phyloP scores from a whole-genome alignment of 73 alveolate genomes.

The Paramecium pentaurelia region DNA sequence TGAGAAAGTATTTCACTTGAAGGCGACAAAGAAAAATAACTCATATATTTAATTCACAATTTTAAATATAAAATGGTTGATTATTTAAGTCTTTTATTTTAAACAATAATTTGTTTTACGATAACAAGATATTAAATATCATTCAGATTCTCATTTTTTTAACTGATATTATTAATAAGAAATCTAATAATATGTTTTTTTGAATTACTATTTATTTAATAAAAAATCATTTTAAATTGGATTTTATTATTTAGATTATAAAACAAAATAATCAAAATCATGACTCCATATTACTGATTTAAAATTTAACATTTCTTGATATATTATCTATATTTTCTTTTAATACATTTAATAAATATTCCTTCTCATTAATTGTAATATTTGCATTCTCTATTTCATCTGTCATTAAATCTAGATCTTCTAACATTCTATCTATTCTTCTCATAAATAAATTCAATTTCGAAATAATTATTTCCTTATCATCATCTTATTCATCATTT shows the following conservation, averaged over 20 bases:
- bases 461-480: constrained; percentile 27
- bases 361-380: constrained; percentile 33
- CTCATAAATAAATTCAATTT: constrained; percentile 29
- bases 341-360: constrained; percentile 13
- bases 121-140: neutral
- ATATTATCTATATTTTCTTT: constrained; percentile 56
- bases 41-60: neutral
- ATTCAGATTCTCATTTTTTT: neutral
- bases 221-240: too few species aligned
- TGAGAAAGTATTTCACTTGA: neutral
- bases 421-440: constrained; percentile 40
- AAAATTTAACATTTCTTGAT: constrained; percentile 53
- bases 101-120: neutral
- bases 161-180: neutral
- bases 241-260: neutral
- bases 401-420: neutral
- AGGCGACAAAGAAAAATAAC: neutral
- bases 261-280: constrained; percentile 15
- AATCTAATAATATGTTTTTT: too few species aligned
- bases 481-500: neutral
- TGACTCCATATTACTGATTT: constrained; percentile 54
- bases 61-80: neutral
- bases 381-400: constrained; percentile 57
- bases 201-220: neutral
- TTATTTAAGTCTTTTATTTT: neutral